A percentile compares a stretch with the other conserved stretches of the same genome.
Evolutionary conservation across 2,329 filamentous ascomycete genomes (phyloP).

Genomic region (Beauveria caledonica): DNA sequence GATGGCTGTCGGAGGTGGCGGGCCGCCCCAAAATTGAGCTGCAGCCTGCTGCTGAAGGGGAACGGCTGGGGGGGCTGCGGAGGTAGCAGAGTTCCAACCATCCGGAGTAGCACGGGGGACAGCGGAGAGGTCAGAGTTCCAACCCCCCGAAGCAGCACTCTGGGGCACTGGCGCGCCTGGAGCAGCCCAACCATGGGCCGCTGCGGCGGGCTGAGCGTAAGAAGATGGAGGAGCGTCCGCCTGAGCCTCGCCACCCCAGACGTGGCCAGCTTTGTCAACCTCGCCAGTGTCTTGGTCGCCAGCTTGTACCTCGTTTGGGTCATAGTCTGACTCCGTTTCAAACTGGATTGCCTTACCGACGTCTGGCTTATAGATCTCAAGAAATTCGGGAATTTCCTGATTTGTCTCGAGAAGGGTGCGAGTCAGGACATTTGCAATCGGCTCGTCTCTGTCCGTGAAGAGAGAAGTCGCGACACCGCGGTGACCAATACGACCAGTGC

Average conservation of each 20-base stretch:
- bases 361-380: constrained; percentile 55
- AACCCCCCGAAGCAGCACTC: constrained; percentile 1
- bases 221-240: background rate
- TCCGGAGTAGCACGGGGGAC: background rate
- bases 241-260: constrained; percentile 9
- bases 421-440: constrained; percentile 64
- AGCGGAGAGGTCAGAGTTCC: constrained; percentile 9
- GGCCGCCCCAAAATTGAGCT: background rate
- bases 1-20: background rate
- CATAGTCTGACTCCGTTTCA: constrained; percentile 47
- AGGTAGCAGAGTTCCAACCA: constrained; percentile 12
- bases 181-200: background rate
- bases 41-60: background rate
- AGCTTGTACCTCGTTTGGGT: constrained; percentile 26
- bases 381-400: constrained; percentile 75
- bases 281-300: constrained; percentile 19
- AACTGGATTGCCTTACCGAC: constrained; percentile 42
- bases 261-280: constrained; percentile 16
- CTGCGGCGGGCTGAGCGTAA: too few relatives aligned
- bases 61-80: background rate
- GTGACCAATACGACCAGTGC: constrained; percentile 89
- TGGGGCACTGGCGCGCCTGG: background rate
- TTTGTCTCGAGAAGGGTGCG: constrained; percentile 74
- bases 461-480: constrained; percentile 81
- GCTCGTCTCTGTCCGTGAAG: constrained; percentile 69